Conservation (phyloP, 2,329 filamentous ascomycete genomes). For the Calonectria hongkongensis region DNA sequence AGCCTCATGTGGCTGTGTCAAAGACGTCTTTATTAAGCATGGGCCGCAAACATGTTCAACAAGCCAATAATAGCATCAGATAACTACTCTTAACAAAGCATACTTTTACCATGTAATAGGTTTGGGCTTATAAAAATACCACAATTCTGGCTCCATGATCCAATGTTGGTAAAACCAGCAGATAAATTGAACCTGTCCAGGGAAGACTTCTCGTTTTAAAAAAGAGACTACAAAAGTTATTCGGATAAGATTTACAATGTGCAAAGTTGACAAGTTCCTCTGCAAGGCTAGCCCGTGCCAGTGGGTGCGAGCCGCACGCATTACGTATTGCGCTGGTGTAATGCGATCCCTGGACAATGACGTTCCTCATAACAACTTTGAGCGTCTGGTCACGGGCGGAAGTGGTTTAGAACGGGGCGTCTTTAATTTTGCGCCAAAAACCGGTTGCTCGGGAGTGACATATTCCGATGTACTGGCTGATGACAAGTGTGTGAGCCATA, state of each 20-base stretch:
- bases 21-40: slow-evolving; percentile 7
- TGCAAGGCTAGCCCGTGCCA: neutral
- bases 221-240: neutral
- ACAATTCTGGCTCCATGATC: neutral
- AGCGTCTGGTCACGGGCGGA: neutral
- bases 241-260: slow-evolving; percentile 1
- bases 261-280: neutral
- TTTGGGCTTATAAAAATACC: neutral
- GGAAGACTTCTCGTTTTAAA: neutral
- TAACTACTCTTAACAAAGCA: neutral
- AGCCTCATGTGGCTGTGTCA: slow-evolving; percentile 18
- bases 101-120: neutral
- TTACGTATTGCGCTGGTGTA: slow-evolving; percentile 2
- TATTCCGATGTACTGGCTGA: neutral
- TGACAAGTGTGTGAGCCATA: neutral
- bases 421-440: neutral
- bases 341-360: neutral
- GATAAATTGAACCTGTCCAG: neutral
- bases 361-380: neutral
- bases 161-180: neutral
- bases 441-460: neutral
- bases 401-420: neutral
- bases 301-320: neutral
- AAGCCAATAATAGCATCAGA: neutral
- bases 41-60: neutral